These are phyloP conservation scores for Cornus kousa DNA, from an alignment of 148 eudicot species.

Conservation along the genomic window DNA sequence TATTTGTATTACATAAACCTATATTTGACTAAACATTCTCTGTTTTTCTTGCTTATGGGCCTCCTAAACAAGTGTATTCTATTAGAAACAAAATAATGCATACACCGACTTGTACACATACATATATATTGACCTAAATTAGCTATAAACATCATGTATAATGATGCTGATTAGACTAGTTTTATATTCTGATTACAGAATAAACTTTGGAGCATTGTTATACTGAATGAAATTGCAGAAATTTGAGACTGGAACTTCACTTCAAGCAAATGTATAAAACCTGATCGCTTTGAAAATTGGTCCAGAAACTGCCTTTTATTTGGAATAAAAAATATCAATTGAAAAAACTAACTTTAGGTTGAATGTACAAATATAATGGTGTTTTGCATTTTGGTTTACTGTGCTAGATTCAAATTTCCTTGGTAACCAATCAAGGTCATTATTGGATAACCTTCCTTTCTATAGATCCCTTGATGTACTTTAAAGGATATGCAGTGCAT, in stretches of 20 bases:
- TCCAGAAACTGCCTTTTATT: neutral
- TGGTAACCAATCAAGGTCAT: neutral
- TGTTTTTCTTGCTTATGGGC: neutral
- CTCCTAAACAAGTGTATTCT: neutral
- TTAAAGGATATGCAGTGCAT: neutral
- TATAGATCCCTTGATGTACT: neutral
- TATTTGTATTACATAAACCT: neutral
- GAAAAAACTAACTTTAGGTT: neutral
- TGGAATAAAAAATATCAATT: neutral
- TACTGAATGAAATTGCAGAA: neutral
- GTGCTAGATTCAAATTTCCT: neutral
- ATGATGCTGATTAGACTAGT: neutral
- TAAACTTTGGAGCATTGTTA: neutral
- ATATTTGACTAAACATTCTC: neutral
- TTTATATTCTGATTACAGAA: neutral
- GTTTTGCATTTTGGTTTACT: neutral
- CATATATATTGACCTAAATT: neutral
- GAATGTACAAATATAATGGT: neutral
- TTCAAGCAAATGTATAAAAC: neutral
- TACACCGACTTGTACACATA: too few relatives aligned
- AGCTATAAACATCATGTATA: neutral
- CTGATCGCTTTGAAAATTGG: neutral
- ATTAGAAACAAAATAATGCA: neutral
- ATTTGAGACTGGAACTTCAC: neutral
- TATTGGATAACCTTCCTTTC: neutral